A percentile compares a stretch with the other conserved stretches of the same genome.
Evolutionary conservation across 805 yeast genomes (phyloP).

Genomic region (Candida insectorum): DNA sequence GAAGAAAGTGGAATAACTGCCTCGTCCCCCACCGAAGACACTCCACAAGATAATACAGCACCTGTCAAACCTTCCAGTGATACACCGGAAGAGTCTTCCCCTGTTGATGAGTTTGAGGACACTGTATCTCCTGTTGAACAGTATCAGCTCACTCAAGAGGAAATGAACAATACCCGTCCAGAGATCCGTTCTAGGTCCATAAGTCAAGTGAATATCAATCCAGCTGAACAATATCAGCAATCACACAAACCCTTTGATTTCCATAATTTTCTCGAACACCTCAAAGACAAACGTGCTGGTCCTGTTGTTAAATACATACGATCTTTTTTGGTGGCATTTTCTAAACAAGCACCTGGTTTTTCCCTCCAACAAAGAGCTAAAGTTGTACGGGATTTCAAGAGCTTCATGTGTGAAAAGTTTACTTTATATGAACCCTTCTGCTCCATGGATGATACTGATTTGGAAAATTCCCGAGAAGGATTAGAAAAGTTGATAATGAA

Average conservation of each 20-base stretch:
- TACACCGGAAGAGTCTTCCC: not conserved
- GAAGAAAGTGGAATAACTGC: too few species aligned
- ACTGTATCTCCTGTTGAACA: slow-evolving; percentile 17
- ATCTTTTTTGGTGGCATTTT: slow-evolving; percentile 78
- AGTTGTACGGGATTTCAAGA: slow-evolving; percentile 71
- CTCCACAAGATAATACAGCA: too few species aligned
- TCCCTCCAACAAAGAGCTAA: slow-evolving; percentile 74
- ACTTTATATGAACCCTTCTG: slow-evolving; percentile 68
- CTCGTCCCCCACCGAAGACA: too few species aligned
- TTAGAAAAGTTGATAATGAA: slow-evolving; percentile 92
- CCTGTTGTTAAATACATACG: slow-evolving; percentile 84
- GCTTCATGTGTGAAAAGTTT: slow-evolving; percentile 65
- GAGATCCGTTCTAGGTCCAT: slow-evolving; percentile 7
- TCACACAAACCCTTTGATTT: slow-evolving; percentile 69
- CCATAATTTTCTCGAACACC: slow-evolving; percentile 68
- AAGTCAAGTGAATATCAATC: slow-evolving; percentile 18
- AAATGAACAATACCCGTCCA: slow-evolving; percentile 3
- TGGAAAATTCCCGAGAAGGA: slow-evolving; percentile 82
- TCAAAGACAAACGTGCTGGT: slow-evolving; percentile 75
- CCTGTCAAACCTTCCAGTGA: too few species aligned
- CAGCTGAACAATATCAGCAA: slow-evolving; percentile 36
- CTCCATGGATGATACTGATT: slow-evolving; percentile 50
- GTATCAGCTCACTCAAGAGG: slow-evolving; percentile 15
- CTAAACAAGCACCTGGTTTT: slow-evolving; percentile 56
- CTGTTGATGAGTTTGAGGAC: slow-evolving; percentile 7